Evolutionary conservation across 1,139 yeast genomes (phyloP), one percentile per base, ranked within the genome.

Genomic region (Tardiomyces depauwii): DNA sequence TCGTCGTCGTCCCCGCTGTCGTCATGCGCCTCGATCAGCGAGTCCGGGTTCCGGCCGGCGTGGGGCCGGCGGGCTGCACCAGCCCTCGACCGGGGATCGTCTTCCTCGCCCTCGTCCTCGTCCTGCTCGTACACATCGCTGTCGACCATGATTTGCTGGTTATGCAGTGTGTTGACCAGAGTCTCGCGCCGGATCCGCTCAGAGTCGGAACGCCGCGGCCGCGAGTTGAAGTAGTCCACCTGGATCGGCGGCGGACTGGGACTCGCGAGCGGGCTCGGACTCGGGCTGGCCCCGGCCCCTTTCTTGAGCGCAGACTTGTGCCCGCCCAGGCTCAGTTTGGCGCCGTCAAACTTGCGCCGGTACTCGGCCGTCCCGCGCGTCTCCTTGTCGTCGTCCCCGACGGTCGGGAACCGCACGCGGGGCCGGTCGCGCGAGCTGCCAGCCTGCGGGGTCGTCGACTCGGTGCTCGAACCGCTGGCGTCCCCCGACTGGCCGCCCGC

Each of bases 91-190:
- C 25, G 25, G 4, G 25, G 25, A 18, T 30, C 42, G 38, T 3
- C 38, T 32, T 2, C 39, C 2, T 42, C 46, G 10, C 41, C 44
- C 12, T 44, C 42, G 21, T 32, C 42, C 18, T 47, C 54, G 11
- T 49, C 52, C 7, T 51, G 50, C 27, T 51, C 51, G 10, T 47
- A n/a, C 18, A 27, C 42, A 2, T 40, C 52, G 13, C 52, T 45
- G 18, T 51, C 53, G 14, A 41, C 46, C 12, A 51, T 39, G 16
- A 41, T 51, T 16, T 42, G 41, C 10, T 39, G 42, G 38, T 52
- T 53, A 3, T 41, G 44, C 7, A 53, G 53, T 30, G 36, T 30
- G 16, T 30, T 30, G 10, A 30, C 36, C 3, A 30, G 36, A 5
- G 36, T 30, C 16, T 30, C 36, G 5, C 36, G 36, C 10, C 36